These are phyloP conservation scores for Rhizopogon roseolus DNA, from an alignment of 768 basidiomycete genomes.

Conservation along the genomic window DNA sequence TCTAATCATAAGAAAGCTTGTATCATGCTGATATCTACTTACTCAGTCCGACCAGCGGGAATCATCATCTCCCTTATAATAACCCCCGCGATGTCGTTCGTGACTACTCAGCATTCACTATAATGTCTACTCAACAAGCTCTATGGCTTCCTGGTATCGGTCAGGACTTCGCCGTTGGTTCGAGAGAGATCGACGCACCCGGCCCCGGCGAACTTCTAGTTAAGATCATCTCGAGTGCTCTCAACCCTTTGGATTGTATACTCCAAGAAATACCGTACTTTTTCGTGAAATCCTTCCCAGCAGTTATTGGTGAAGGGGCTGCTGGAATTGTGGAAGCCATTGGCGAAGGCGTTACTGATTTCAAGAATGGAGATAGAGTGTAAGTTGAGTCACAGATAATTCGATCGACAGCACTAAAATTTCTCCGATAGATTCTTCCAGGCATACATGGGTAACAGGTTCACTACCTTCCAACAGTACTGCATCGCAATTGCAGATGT, in stretches of 20 bases:
- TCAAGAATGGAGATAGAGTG: slow-evolving; percentile 36
- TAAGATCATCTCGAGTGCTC: slow-evolving; percentile 32
- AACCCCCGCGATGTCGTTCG: too few species aligned
- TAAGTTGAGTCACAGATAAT: slow-evolving; percentile 9
- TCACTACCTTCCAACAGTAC: slow-evolving; percentile 24
- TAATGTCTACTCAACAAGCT: slow-evolving; percentile 11
- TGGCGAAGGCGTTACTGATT: slow-evolving; percentile 32
- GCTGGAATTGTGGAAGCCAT: slow-evolving; percentile 35
- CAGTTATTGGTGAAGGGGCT: slow-evolving; percentile 33
- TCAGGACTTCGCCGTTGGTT: slow-evolving; percentile 6
- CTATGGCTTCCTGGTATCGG: slow-evolving; percentile 13
- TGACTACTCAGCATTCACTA: neutral
- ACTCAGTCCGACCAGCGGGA: too few species aligned
- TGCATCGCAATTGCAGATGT: slow-evolving; percentile 17
- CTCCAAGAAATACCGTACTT: slow-evolving; percentile 8
- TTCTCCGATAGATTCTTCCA: slow-evolving; percentile 8
- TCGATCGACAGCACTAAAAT: neutral
- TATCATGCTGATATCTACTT: too few species aligned
- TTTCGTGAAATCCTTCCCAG: slow-evolving; percentile 29
- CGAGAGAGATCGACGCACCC: slow-evolving; percentile 26
- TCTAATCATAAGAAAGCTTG: too few species aligned
- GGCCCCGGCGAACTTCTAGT: slow-evolving; percentile 39
- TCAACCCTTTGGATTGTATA: slow-evolving; percentile 43
- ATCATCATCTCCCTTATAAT: too few species aligned
- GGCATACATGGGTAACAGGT: neutral